Evolutionary conservation across 2,329 filamentous ascomycete species (phyloP), one percentile per base, ranked within the genome.

Genomic region (Aspergillus arachidicola): DNA sequence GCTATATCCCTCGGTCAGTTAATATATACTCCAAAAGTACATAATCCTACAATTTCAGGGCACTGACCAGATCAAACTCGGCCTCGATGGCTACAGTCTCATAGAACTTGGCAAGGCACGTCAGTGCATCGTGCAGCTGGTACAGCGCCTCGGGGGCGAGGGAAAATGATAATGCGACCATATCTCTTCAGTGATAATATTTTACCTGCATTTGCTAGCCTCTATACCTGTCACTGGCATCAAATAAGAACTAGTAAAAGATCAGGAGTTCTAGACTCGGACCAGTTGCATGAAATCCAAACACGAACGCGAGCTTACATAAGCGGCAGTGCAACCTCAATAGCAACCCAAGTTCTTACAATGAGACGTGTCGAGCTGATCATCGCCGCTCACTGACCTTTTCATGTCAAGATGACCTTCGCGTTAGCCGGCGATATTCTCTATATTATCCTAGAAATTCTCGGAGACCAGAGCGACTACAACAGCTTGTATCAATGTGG

Each of bases 81-180:
- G 87, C 87, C 75, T 90, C 87, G 60, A 90, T 81, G 26, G 85
- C 85, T 16, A 89, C 85, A 3, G 81, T 82, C 66, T 90, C 87
- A 73, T 84, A 86, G 76, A 89, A 89, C 74, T 87, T 89, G 59
- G 84, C 80, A 1, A 90, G 80, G 70, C 87, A 90, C 43, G 82
- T 78, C 30, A 90, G 80, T 9, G 83, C 77, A 71, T 89, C 87
- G 68, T 89, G 87, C 6, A 90, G 69, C 58, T 81, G 83, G 10
- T 82, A 79, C 50, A 87, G 81, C 3, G 85, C 84, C 66, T 84
- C 81, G 14, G 87, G 86, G 46, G 79, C 80, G 48, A 90, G 78
- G 1, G 85, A 85, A 70, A 89, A 87, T 38, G 74, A 72, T 34
- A 82, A 68, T 14, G 72, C 74, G 10, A 77, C 73, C 78, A 80